phyloP scores from a whole-genome alignment of 352 stramenopile species.

The Thraustotheca clavata region DNA sequence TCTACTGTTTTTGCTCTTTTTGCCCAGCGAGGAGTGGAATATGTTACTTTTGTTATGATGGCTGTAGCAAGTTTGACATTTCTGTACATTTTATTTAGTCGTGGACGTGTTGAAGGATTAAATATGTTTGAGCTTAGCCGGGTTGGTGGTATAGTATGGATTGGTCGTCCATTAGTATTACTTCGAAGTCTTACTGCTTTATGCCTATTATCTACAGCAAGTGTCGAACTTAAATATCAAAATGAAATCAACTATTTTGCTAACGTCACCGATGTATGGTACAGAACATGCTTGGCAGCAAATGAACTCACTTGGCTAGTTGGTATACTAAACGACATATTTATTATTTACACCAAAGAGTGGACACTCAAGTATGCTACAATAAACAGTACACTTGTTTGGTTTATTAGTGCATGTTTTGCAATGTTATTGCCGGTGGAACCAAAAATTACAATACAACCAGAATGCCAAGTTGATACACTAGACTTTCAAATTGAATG shows the following conservation, averaged over 20 bases:
- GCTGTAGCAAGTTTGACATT: neutral
- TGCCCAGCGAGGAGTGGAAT: neutral
- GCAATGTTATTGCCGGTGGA: neutral
- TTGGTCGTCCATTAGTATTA: constrained; percentile 5
- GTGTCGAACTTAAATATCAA: neutral
- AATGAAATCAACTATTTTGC: neutral
- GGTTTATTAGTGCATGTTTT: neutral
- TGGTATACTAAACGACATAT: neutral
- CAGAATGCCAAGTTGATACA: neutral
- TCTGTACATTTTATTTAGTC: neutral
- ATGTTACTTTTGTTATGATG: constrained; percentile 3
- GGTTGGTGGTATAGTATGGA: constrained; percentile 10
- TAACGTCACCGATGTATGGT: neutral
- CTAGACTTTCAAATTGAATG: constrained; percentile 12
- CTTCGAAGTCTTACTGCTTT: neutral
- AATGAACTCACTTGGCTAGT: constrained; percentile 11
- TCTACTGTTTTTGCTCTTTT: neutral
- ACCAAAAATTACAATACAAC: neutral
- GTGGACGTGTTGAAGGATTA: neutral
- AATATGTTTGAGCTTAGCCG: constrained; percentile 10
- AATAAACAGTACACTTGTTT: neutral
- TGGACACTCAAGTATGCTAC: neutral
- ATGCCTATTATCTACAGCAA: neutral
- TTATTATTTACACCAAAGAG: constrained; percentile 1
- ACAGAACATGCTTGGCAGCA: neutral